These are phyloP conservation scores for Skeletonema menzelii DNA, from an alignment of 108 stramenopile genomes.

Conservation along the genomic window DNA sequence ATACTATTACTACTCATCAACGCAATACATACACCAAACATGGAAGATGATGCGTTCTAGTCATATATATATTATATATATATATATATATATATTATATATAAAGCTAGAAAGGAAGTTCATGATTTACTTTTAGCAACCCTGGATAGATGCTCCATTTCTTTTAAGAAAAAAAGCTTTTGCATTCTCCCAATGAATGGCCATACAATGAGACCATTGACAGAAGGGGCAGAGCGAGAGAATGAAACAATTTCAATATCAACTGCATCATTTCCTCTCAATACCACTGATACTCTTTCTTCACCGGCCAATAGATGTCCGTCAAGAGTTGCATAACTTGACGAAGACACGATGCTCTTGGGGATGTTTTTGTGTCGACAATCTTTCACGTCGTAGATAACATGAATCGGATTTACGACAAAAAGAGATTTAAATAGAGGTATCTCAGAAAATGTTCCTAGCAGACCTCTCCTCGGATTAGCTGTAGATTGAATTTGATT, in stretches of 20 bases:
- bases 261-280: constrained; percentile 22
- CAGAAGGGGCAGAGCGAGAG: constrained; percentile 28
- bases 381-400: constrained; percentile 20
- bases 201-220: constrained; percentile 25
- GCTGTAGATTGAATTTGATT: neutral
- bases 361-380: neutral
- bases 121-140: constrained; percentile 9
- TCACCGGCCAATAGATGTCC: constrained; percentile 41
- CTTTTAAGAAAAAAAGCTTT: constrained; percentile 27
- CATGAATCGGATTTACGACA: constrained; percentile 40
- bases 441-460: constrained; percentile 35
- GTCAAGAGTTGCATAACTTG: constrained; percentile 34
- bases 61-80: neutral
- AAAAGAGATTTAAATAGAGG: constrained; percentile 25
- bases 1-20: neutral
- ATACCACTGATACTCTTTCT: constrained; percentile 32
- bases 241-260: constrained; percentile 36
- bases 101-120: neutral
- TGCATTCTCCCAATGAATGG: constrained; percentile 41
- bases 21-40: neutral
- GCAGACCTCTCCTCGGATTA: constrained; percentile 2
- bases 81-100: too few species aligned
- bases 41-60: constrained; percentile 1
- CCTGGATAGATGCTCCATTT: constrained; percentile 25
- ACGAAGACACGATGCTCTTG: constrained; percentile 10